phyloP scores from a whole-genome alignment of 805 yeast genomes.

The Lipomyces chichibuensis region DNA sequence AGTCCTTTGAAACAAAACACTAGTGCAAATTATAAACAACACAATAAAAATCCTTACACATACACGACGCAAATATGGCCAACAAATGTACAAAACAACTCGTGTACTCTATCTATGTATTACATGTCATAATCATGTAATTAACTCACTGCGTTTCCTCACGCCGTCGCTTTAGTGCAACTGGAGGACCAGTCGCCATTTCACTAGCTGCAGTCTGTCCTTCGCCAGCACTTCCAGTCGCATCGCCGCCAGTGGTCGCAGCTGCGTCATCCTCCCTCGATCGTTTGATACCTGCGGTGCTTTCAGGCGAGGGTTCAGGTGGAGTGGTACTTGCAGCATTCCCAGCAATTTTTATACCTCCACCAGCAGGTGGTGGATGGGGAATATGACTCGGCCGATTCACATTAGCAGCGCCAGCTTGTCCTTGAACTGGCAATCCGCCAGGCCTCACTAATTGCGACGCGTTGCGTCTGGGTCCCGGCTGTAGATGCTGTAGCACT shows the following conservation, averaged over 20 bases:
- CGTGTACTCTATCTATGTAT: neutral
- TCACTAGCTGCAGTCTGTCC: slow-evolving; percentile 5
- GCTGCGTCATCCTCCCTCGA: slow-evolving; percentile 4
- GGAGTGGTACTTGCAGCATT: slow-evolving; percentile 8
- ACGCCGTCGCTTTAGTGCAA: slow-evolving; percentile 29
- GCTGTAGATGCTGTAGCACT: slow-evolving; percentile 20
- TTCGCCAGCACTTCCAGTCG: slow-evolving; percentile 1
- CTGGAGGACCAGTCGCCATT: slow-evolving; percentile 15
- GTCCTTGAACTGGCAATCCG: neutral
- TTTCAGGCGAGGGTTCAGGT: slow-evolving; percentile 3
- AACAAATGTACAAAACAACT: neutral
- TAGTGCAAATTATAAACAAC: no score
- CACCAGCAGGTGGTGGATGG: slow-evolving; percentile 2
- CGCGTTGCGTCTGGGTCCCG: slow-evolving; percentile 11
- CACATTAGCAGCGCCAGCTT: slow-evolving; percentile 2
- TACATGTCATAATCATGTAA: neutral
- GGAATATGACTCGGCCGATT: neutral
- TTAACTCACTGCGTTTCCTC: slow-evolving; percentile 23
- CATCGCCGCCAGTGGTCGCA: neutral
- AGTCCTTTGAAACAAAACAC: no score
- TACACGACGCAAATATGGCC: neutral
- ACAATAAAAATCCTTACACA: no score
- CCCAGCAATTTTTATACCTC: neutral
- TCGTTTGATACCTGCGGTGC: slow-evolving; percentile 4
- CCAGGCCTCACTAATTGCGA: slow-evolving; percentile 20